phyloP scores from a whole-genome alignment of 257 asterid species.

The Jaltomata sinuosa region DNA sequence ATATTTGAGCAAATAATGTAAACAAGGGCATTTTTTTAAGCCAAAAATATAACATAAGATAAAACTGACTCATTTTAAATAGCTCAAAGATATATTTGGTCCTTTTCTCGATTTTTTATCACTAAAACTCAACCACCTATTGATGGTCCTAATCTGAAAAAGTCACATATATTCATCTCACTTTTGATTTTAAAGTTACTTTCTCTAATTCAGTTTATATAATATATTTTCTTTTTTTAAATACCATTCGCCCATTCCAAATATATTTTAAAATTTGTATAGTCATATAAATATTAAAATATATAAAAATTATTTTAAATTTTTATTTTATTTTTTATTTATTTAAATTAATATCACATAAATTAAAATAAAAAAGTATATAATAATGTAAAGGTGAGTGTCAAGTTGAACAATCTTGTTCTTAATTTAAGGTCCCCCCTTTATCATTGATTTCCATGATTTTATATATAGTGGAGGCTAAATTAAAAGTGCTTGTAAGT shows the following conservation, averaged over 20 bases:
- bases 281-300: not conserved
- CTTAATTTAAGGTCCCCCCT: not conserved
- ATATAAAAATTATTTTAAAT: not conserved
- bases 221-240: not conserved
- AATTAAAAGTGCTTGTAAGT: not conserved
- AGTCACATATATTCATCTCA: not conserved
- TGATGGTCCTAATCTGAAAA: not conserved
- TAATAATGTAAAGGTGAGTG: not conserved
- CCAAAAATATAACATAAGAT: too few relatives aligned
- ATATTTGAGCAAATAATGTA: too few relatives aligned
- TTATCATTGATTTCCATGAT: not conserved
- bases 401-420: not conserved
- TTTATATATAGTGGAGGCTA: not conserved
- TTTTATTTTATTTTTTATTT: too few relatives aligned
- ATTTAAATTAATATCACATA: not conserved
- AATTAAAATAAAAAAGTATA: not conserved
- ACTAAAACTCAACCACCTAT: too few relatives aligned
- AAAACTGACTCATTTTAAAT: too few relatives aligned
- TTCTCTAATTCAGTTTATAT: not conserved
- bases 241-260: too few relatives aligned
- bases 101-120: too few relatives aligned
- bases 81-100: too few relatives aligned
- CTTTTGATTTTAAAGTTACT: not conserved
- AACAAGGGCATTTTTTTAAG: too few relatives aligned
- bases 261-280: not conserved